Base-by-base conservation (phyloP, 495 filamentous ascomycete genomes). In the Opeltia flavorubescens region DNA sequence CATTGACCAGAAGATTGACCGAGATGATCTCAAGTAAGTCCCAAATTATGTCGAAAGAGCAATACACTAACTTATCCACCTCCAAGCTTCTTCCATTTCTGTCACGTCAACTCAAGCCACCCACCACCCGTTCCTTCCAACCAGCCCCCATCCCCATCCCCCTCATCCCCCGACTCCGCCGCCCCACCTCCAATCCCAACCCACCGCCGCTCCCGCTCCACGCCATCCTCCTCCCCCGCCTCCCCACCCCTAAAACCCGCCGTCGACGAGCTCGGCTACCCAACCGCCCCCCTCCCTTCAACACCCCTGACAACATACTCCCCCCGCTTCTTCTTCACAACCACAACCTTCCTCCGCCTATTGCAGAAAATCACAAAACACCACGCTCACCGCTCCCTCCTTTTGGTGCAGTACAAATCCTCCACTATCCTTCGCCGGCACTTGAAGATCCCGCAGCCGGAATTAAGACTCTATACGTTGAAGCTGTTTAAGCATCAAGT, bases 401-500 rank as follows among this genome's bases (percentile, higher is more conserved):
- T 95, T 3, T 79, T 98, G 31, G 86, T 96, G 11, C 83, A 91
- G 51, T 96, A 95, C 70, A 96, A 95, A 64, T 85, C 80, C 6
- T 85, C 81, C 51, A 83, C 81, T 35, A 89, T 94, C 53, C 73
- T 98, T 9, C 83, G 86, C 47, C 94, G 94, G 59, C 74, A 80
- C 4, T 76, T 98, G 26, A 93, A 94, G 55, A 84, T 94, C 29
- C 88, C 88, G 1, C 86, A 96, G 57, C 81, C 77, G 0, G 70
- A 86, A 50, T 73, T 98, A 17, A 81, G 93, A 6, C 78, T 89
- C 24, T 95, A 95, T 66, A 94, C 89, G 6, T 78, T 98, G 56
- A 98, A 98, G 59, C 75, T 98, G 0, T 95, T 95, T 78, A 98
- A 98, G 62, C 86, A 84, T 47, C 93, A 96, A 58, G 91, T 96